Evolutionary conservation across 108 stramenopile genomes (phyloP), one percentile per base, ranked within the genome.

Genomic region (Fistulifera pelliculosa): DNA sequence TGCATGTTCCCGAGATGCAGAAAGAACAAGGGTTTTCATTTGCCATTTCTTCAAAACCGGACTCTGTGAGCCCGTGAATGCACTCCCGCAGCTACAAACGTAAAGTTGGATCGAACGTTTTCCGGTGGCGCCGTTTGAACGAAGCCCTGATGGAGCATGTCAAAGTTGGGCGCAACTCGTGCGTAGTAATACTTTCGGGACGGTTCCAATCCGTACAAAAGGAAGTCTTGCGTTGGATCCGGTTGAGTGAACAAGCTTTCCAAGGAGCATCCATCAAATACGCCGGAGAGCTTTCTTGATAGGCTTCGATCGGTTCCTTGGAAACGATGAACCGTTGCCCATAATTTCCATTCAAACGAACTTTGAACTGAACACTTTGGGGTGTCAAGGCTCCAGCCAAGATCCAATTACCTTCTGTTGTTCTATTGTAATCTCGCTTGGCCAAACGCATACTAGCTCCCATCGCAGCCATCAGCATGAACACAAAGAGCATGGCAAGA

Each of bases 1-100:
- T 80, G 79, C 1, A 80, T 61, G 42, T 80, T 75, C 7, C 79
- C 79, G 45, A 69, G 35, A 28, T 80, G 69, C n/a, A 80, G 38
- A 21, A 80, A 66, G 31, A 79, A 21, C 14, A 51, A 27, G 25
- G 22, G 24, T 74, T 55, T 40, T 75, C 47, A 12, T 64, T 58
- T 21, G 67, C 54, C 19, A 72, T 54, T n/a, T 52, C 44, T 10
- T 48, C 21, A 54, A 75, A 45, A 72, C 60, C 11, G 44, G 21
- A 39, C 16, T 40, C 42, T 26, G 41, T 2, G 70, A 65, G 25
- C 77, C 77, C 3, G 77, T 79, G 43, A 49, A 52, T 14, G 73
- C 52, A 61, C 77, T 74, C 66, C 62, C 27, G 70, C 70, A 4
- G 71, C 59, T 0, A 73, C 77, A 24, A 79, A 55, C 2, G 63